These are phyloP conservation scores for Cercophora scortea DNA, from an alignment of 495 filamentous ascomycete species.

Conservation along the genomic window DNA sequence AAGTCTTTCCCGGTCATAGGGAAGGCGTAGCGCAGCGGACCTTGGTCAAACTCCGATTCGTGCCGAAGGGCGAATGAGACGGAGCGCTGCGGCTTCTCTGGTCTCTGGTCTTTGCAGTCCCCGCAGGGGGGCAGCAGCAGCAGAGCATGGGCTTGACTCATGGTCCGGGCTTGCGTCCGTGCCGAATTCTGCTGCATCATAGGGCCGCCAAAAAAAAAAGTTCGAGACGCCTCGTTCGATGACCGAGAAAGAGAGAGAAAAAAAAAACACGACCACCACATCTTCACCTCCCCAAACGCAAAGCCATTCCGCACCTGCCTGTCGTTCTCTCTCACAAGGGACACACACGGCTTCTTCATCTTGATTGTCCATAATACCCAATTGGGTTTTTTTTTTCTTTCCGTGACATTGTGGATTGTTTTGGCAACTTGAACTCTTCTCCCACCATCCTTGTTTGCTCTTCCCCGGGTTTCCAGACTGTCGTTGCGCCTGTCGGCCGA, in stretches of 20 bases:
- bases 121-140: too few relatives aligned
- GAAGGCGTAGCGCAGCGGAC: not conserved
- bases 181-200: constrained; percentile 15
- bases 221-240: not conserved
- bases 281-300: not conserved
- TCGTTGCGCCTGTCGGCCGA: too few relatives aligned
- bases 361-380: constrained; percentile 1
- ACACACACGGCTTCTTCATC: not conserved
- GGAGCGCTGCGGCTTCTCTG: not conserved
- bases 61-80: not conserved
- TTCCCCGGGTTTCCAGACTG: not conserved
- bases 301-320: not conserved
- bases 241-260: constrained; percentile 1
- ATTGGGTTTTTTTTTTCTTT: constrained; percentile 3
- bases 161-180: constrained; percentile 7
- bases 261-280: too few relatives aligned
- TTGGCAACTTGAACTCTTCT: not conserved
- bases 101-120: too few relatives aligned
- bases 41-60: not conserved
- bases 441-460: not conserved
- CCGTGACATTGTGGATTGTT: not conserved
- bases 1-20: too few relatives aligned
- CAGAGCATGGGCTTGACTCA: constrained; percentile 14
- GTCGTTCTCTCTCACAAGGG: constrained; percentile 3
- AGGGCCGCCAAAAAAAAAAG: constrained; percentile 4